A percentile compares a stretch with the other conserved stretches of the same genome.
These are phyloP conservation scores for Bimuria novae-zelandiae DNA, from an alignment of 2,329 filamentous ascomycete genomes.

Conservation along the genomic window DNA sequence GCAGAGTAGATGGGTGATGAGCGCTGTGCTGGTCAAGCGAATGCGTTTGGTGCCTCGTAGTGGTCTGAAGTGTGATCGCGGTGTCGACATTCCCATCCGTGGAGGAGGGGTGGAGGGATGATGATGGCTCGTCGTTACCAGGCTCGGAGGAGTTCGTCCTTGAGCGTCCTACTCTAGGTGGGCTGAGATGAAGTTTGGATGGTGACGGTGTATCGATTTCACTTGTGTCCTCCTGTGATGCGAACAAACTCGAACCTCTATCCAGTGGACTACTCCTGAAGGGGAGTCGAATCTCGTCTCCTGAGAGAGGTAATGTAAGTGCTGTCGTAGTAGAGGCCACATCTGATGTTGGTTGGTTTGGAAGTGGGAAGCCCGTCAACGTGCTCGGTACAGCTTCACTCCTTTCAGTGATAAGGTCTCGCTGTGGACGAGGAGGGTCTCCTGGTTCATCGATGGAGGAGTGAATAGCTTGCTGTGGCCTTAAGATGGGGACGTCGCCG, in stretches of 20 bases:
- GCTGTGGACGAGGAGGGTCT: conserved; percentile 8
- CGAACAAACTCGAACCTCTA: not conserved
- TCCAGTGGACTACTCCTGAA: conserved; percentile 23
- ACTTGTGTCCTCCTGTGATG: conserved; percentile 11
- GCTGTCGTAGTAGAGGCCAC: conserved; percentile 7
- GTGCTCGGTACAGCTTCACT: conserved; percentile 9
- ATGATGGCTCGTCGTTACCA: conserved; percentile 2
- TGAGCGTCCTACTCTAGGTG: conserved; percentile 12
- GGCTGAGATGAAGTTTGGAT: conserved; percentile 11
- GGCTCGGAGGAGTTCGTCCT: conserved; percentile 17
- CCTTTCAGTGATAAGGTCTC: not conserved
- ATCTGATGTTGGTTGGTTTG: conserved; percentile 2
- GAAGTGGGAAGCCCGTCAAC: not conserved
- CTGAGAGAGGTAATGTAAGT: conserved; percentile 7
- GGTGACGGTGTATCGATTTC: conserved; percentile 16
- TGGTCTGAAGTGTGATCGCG: conserved; percentile 17
- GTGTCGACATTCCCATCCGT: conserved; percentile 20
- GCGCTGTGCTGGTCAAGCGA: conserved; percentile 13
- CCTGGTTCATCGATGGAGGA: conserved; percentile 24
- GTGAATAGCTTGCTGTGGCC: conserved; percentile 28
- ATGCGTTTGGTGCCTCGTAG: conserved; percentile 5
- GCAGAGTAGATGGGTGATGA: conserved; percentile 22
- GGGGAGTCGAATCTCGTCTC: conserved; percentile 22
- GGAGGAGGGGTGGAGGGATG: conserved; percentile 10
- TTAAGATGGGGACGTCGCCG: conserved; percentile 31